Conservation (phyloP, 2,329 filamentous ascomycete species). For the Hypoxylon sp. region DNA sequence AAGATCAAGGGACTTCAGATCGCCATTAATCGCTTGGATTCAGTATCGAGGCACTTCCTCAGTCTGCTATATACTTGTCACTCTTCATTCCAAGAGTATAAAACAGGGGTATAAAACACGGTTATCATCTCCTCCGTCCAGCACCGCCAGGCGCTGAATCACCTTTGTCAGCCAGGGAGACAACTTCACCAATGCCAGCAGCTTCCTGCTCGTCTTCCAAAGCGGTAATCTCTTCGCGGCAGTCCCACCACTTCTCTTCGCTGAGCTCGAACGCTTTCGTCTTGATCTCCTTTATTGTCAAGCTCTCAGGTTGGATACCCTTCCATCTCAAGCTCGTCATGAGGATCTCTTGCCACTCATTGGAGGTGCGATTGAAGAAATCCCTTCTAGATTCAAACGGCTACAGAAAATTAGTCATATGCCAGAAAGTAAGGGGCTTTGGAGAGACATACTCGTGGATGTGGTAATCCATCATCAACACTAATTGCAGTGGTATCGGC, state of each 20-base stretch:
- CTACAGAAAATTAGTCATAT: constrained; percentile 57
- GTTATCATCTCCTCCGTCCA: constrained; percentile 50
- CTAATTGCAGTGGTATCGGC: constrained; percentile 61
- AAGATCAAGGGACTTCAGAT: neutral
- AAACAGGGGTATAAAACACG: no score
- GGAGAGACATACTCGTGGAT: constrained; percentile 66
- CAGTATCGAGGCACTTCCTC: neutral
- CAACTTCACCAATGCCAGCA: constrained; percentile 93
- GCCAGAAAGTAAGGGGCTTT: neutral
- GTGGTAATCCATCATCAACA: constrained; percentile 81
- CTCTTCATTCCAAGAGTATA: neutral
- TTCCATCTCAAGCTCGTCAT: constrained; percentile 80
- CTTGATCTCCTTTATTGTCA: constrained; percentile 91
- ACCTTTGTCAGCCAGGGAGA: constrained; percentile 82
- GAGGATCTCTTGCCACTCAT: constrained; percentile 90
- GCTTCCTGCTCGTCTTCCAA: constrained; percentile 97
- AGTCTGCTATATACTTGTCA: neutral
- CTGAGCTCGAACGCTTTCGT: constrained; percentile 90
- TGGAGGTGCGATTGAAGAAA: constrained; percentile 89
- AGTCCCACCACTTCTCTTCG: constrained; percentile 99
- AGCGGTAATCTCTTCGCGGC: constrained; percentile 89
- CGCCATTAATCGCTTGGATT: neutral
- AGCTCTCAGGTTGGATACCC: constrained; percentile 73
- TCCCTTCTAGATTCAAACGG: constrained; percentile 92
- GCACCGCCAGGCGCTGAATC: constrained; percentile 66